Evolutionary conservation across 164 flowering plant species (phyloP).

Genomic region (Vitis rotundifolia): DNA sequence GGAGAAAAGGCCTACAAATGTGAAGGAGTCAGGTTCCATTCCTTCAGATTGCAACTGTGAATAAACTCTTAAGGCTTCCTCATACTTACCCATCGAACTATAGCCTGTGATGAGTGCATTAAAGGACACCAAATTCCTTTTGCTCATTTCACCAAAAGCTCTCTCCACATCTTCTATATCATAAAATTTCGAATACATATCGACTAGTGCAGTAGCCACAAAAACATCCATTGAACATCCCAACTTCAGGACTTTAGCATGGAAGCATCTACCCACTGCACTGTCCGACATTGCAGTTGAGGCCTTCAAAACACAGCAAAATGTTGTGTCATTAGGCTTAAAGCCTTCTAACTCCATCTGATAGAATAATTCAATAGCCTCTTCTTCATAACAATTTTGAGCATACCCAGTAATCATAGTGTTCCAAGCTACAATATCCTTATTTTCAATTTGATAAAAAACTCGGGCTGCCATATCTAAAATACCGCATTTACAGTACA

Average conservation of each 20-base stretch:
- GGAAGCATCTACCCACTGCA: conserved; percentile 19
- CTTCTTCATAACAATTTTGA: conserved; percentile 23
- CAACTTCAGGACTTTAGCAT: conserved; percentile 22
- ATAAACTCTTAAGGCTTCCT: conserved; percentile 18
- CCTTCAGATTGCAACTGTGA: conserved; percentile 5
- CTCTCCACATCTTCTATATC: conserved; percentile 19
- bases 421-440: conserved; percentile 34
- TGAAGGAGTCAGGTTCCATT: conserved; percentile 24
- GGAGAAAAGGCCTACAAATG: conserved; percentile 27
- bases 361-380: conserved; percentile 24
- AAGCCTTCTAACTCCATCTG: conserved; percentile 20
- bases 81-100: conserved; percentile 18
- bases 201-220: conserved; percentile 30
- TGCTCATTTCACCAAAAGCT: conserved; percentile 21
- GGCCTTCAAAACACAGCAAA: conserved; percentile 24
- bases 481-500: conserved; percentile 25
- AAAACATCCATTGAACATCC: conserved; percentile 20
- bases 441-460: conserved; percentile 23
- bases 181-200: conserved; percentile 31
- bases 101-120: conserved; percentile 35
- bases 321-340: conserved; percentile 24
- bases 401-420: conserved; percentile 27
- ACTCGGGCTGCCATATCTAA: conserved; percentile 14
- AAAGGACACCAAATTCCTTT: conserved; percentile 22
- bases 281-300: conserved; percentile 18